Evolutionary conservation across 768 basidiomycete genomes (phyloP), one percentile per base, ranked within the genome.

Genomic region (Tricholoma matsutake): DNA sequence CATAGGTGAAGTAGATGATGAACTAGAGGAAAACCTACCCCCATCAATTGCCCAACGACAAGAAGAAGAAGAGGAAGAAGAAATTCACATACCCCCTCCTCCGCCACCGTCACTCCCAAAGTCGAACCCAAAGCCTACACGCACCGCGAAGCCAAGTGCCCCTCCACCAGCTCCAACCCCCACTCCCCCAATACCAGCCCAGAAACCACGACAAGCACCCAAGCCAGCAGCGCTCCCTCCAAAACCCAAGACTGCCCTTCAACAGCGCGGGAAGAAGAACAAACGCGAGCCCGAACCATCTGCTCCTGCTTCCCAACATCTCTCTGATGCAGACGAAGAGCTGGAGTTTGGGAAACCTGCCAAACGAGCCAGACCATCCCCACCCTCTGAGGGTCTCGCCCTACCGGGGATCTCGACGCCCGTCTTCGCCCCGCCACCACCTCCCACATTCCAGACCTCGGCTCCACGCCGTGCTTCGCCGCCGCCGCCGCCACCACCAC

Each of bases 321-420:
- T 65, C 37, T 66, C 73, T 9, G 71, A 78, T 60, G 72, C 68
- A n/a, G 78, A 80, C 13, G 84, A 78, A 62, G 82, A 84, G 58
- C 75, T 85, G 6, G 75, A 76, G 60, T 81, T 86, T 61, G 83
- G 82, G 6, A 71, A 74, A 25, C 80, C 82, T 18, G 75, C 80
- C 5, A 81, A 81, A 68, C 75, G 75, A 11, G 59, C 69, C 13
- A 66, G 71, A 28, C 63, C 63, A 20, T 67, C 72, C 14, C 73
- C 74, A 2, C 59, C 68, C 5, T 65, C 76, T 8, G 65, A 69
- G 9, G 71, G 66, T 34, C 73, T 82, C 29, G 77, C 80, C 11
- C 73, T 83, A 4, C 80, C 83, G 7, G 69, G 67, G 37, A 65
- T 67, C 4, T 70, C 75, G 0, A 61, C 70, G 1, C 56, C 70